Conservation (phyloP, 2,329 filamentous ascomycete genomes). For the Pseudogymnoascus sp. region DNA sequence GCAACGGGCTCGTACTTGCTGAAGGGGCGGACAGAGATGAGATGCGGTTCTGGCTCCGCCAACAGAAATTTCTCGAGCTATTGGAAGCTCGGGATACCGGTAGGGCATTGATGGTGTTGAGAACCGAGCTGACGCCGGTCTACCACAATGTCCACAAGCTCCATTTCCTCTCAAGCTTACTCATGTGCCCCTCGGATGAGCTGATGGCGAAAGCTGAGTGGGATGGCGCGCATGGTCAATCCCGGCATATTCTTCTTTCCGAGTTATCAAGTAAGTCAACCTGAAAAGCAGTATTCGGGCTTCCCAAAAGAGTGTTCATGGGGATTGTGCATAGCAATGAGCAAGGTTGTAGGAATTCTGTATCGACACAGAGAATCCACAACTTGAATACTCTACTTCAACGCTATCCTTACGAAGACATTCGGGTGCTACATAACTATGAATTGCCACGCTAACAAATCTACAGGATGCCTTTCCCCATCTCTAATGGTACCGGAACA, state of each 20-base stretch:
- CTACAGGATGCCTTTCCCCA: constrained; percentile 76
- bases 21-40: constrained; percentile 65
- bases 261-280: constrained; percentile 66
- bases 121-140: constrained; percentile 79
- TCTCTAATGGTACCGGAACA: constrained; percentile 96
- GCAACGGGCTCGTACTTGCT: constrained; percentile 52
- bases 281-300: background rate
- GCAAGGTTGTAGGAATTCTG: background rate
- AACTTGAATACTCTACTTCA: background rate
- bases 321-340: background rate
- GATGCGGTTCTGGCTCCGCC: constrained; percentile 81
- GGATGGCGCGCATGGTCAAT: constrained; percentile 72
- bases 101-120: constrained; percentile 71
- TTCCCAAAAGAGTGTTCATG: background rate
- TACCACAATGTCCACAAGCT: constrained; percentile 69
- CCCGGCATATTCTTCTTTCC: constrained; percentile 65
- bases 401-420: background rate
- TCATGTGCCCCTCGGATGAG: constrained; percentile 83
- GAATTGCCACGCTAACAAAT: constrained; percentile 17
- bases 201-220: constrained; percentile 69
- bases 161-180: constrained; percentile 74
- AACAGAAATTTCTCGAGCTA: constrained; percentile 92
- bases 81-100: constrained; percentile 68
- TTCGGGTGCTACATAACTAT: background rate
- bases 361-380: background rate